Evolutionary conservation across 495 filamentous ascomycete species (phyloP).

Genomic region (Lasiosphaeriaceae sp.): DNA sequence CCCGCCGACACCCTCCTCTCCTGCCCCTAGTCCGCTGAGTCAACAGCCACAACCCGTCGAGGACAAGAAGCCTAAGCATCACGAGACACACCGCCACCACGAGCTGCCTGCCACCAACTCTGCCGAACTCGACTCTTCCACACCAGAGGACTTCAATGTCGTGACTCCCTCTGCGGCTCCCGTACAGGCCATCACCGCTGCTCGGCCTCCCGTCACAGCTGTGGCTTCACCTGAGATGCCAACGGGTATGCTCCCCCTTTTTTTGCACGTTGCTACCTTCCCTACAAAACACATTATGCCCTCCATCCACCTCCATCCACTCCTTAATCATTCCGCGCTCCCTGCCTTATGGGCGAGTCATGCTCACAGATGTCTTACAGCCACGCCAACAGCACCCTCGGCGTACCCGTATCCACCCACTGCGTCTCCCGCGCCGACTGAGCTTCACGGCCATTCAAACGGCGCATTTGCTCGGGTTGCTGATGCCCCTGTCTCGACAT

Average conservation of each 20-base stretch:
- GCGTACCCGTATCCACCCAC: no score
- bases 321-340: neutral
- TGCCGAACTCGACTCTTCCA: neutral
- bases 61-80: constrained; percentile 3
- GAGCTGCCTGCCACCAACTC: neutral
- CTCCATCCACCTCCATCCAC: no score
- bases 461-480: constrained; percentile 4
- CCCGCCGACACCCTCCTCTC: constrained; percentile 4
- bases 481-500: constrained; percentile 4
- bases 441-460: constrained; percentile 5
- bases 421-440: no score
- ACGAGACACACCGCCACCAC: constrained; percentile 6
- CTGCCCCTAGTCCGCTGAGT: neutral
- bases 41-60: neutral
- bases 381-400: no score
- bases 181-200: neutral
- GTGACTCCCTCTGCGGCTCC: constrained; percentile 7
- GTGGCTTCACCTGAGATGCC: neutral
- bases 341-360: neutral
- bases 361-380: no score
- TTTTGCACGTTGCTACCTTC: no score
- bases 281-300: no score
- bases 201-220: neutral
- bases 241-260: constrained; percentile 13
- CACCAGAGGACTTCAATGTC: neutral